A percentile compares a stretch with the other conserved stretches of the same genome.
Evolutionary conservation across 225 moss, liverwort and hornwort species (phyloP).

Genomic region (Straminergon stramineum): DNA sequence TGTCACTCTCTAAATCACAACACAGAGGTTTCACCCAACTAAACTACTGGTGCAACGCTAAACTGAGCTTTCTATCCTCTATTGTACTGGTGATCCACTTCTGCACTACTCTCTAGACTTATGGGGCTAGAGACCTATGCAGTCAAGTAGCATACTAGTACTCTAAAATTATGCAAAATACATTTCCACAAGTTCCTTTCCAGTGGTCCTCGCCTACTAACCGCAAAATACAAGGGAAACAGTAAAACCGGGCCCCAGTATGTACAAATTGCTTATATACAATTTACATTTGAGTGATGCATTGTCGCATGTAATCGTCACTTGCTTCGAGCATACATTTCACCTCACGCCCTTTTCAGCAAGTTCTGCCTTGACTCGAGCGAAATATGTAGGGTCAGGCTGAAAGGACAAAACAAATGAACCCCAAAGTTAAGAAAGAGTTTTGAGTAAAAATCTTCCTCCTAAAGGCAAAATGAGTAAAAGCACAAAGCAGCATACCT

Average conservation of each 20-base stretch:
- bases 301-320: not conserved
- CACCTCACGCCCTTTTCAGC: conserved; percentile 39
- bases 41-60: not conserved
- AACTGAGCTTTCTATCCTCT: not conserved
- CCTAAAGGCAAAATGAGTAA: not conserved
- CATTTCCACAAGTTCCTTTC: not conserved
- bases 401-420: not conserved
- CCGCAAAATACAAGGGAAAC: not conserved
- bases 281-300: not conserved
- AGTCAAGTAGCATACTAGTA: not conserved
- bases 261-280: not conserved
- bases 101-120: not conserved
- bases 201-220: not conserved
- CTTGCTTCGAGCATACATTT: not conserved
- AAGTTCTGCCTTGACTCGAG: conserved; percentile 56
- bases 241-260: not conserved
- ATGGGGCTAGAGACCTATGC: not conserved
- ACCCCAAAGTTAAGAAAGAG: not conserved
- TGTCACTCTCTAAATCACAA: not conserved
- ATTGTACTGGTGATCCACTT: not conserved
- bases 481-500: not conserved
- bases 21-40: not conserved
- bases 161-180: not conserved
- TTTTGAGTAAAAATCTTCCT: not conserved
- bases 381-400: conserved; percentile 58